phyloP scores from a whole-genome alignment of 108 stramenopile species.

The Schizochytrium sp. region DNA sequence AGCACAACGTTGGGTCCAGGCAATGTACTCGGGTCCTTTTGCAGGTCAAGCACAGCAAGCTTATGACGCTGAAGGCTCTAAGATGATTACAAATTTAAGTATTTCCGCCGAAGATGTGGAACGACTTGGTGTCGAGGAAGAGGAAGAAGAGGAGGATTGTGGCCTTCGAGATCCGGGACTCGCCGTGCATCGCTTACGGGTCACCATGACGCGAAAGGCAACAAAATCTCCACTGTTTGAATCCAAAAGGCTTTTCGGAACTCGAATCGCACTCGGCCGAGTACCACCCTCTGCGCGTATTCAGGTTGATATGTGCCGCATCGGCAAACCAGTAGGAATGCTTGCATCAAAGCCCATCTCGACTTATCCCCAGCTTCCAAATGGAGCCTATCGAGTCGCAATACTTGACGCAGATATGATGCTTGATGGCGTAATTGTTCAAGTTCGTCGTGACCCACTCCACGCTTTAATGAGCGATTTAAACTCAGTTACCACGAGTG shows the following conservation, averaged over 20 bases:
- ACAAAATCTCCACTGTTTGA: conserved; percentile 9
- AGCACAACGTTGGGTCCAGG: conserved; percentile 59
- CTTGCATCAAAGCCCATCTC: not conserved
- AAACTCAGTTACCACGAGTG: not conserved
- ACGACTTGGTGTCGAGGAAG: not conserved
- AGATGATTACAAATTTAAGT: not conserved
- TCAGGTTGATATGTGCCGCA: not conserved
- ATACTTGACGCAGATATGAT: conserved; percentile 17
- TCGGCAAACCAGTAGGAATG: not conserved
- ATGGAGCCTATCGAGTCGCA: not conserved
- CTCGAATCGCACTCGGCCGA: not conserved
- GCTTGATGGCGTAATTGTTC: not conserved
- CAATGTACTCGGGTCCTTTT: conserved; percentile 15
- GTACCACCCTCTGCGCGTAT: conserved; percentile 1
- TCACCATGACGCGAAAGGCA: conserved; percentile 30
- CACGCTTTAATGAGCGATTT: not conserved
- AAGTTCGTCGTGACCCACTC: not conserved
- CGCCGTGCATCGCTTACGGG: not conserved
- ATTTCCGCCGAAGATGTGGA: not conserved
- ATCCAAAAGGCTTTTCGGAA: conserved; percentile 9
- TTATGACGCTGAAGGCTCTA: conserved; percentile 16
- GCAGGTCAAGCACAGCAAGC: conserved; percentile 26
- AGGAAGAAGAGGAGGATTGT: not conserved
- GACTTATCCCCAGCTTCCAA: not conserved
- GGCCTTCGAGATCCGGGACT: conserved; percentile 7